Percentiles rank a stretch among this genome's conserved stretches.
Evolutionary conservation across 805 yeast genomes (phyloP).

Genomic region (Torulaspora gathmanii): DNA sequence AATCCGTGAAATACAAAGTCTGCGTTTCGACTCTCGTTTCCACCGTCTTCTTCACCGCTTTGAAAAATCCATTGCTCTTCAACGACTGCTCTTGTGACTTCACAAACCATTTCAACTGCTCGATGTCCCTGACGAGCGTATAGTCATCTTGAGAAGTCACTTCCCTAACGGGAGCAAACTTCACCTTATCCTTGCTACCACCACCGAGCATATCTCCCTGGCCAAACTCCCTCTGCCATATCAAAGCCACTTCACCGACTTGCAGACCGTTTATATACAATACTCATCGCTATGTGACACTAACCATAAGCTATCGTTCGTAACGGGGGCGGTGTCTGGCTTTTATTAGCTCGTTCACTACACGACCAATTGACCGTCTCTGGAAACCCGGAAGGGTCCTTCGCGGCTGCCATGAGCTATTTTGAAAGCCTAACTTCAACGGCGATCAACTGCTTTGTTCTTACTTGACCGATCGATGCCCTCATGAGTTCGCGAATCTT

Average conservation of each 20-base stretch:
- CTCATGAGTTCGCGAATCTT: not conserved
- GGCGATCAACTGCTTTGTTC: not conserved
- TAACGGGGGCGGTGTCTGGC: conserved; percentile 3
- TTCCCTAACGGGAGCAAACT: conserved; percentile 14
- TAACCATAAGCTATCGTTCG: not conserved
- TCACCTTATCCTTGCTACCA: conserved; percentile 13
- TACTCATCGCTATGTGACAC: not conserved
- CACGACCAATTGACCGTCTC: not conserved
- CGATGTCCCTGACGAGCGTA: conserved; percentile 13
- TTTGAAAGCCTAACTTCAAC: not conserved
- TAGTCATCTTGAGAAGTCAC: conserved; percentile 13
- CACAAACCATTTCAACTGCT: conserved; percentile 16
- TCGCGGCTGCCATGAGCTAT: not conserved
- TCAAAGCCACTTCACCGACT: not conserved
- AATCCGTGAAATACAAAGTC: conserved; percentile 50
- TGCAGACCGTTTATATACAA: not conserved
- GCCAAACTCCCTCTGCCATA: not conserved
- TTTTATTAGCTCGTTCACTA: conserved; percentile 1
- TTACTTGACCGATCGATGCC: not conserved
- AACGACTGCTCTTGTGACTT: conserved; percentile 8
- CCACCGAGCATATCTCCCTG: conserved; percentile 6
- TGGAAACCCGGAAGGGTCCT: not conserved
- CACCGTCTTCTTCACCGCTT: conserved; percentile 15
- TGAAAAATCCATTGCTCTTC: conserved; percentile 8
- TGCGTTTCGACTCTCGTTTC: conserved; percentile 51